Percentiles rank a stretch among this genome's conserved stretches.
phyloP scores from a whole-genome alignment of 2,329 filamentous ascomycete genomes.

The Septoria linicola region DNA sequence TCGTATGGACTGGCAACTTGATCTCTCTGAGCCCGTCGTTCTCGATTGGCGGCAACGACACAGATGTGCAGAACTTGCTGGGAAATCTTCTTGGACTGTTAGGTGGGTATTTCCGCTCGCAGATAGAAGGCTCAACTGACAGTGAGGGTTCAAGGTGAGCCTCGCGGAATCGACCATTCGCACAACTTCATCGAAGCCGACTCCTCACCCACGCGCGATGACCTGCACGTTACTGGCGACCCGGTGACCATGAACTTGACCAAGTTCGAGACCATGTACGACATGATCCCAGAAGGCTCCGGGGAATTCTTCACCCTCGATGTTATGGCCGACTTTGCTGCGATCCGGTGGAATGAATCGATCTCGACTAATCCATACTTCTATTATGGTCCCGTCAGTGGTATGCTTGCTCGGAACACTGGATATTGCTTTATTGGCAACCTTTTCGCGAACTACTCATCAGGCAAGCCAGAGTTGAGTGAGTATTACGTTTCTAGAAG shows the following conservation, averaged over 20 bases:
- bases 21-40: slow-evolving; percentile 45
- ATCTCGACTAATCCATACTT: slow-evolving; percentile 34
- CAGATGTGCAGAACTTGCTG: slow-evolving; percentile 43
- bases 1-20: slow-evolving; percentile 34
- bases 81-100: slow-evolving; percentile 42
- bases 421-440: slow-evolving; percentile 30
- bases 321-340: slow-evolving; percentile 33
- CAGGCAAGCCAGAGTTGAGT: slow-evolving; percentile 34
- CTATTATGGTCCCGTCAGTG: slow-evolving; percentile 35
- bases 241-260: slow-evolving; percentile 53
- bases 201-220: slow-evolving; percentile 53
- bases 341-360: slow-evolving; percentile 29
- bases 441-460: slow-evolving; percentile 36
- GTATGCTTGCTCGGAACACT: slow-evolving; percentile 30
- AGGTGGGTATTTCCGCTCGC: slow-evolving; percentile 11
- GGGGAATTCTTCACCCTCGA: slow-evolving; percentile 34
- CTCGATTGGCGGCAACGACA: slow-evolving; percentile 31
- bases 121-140: background rate
- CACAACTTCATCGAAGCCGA: slow-evolving; percentile 59
- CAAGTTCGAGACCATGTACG: slow-evolving; percentile 52
- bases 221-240: slow-evolving; percentile 52
- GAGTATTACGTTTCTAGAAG: slow-evolving; percentile 21
- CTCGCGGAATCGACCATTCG: slow-evolving; percentile 45
- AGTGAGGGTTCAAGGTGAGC: slow-evolving; percentile 17
- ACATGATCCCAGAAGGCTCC: slow-evolving; percentile 22